Evolutionary conservation across 2,329 filamentous ascomycete genomes (phyloP), one percentile per base, ranked within the genome.

Genomic region (Phyllosticta capitalensis): DNA sequence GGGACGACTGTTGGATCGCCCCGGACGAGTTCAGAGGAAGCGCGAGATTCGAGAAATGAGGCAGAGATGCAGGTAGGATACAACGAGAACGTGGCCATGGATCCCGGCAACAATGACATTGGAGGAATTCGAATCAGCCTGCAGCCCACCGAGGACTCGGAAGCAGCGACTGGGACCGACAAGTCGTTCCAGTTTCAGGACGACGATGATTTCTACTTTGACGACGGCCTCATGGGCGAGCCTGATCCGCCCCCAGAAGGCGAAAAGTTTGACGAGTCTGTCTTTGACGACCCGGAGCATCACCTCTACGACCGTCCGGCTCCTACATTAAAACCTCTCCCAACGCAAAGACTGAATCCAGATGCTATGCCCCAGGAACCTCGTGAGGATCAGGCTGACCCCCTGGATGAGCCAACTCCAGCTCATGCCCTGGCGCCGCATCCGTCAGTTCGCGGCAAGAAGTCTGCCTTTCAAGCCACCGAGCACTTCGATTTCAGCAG

Each of bases 251-350:
- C 66, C 9, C 67, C 71, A 5, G 81, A 86, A 26, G 77, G 78
- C 1, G 75, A 76, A 0, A 76, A 80, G 1, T 89, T 90, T 68
- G 86, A 90, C 62, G 87, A 90, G 68, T 86, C 84, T 5, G 79
- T 89, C 14, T 90, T 90, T 67, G 87, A 90, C 64, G 78, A 84
- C 58, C 73, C 73, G 1, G 59, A 66, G n/a, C 66, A 69, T 20
- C 72, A 68, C 9, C 58, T 74, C 6, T 74, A 70, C 30, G 78
- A 87, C 84, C 84, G 14, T 80, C 55, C 54, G 10, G 49, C 61
- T n/a, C 54, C 61, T 12, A 28, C 38, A 2, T 28, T 48, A 26
- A 60, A 53, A 17, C 50, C 50, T 22, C 55, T 24, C 26, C 55
- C 19, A 14, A 45, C 2, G 48, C 7, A 19, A 21, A 56, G 5